These are phyloP conservation scores for Ramaria sp. DNA, from an alignment of 768 basidiomycete species.

Conservation along the genomic window DNA sequence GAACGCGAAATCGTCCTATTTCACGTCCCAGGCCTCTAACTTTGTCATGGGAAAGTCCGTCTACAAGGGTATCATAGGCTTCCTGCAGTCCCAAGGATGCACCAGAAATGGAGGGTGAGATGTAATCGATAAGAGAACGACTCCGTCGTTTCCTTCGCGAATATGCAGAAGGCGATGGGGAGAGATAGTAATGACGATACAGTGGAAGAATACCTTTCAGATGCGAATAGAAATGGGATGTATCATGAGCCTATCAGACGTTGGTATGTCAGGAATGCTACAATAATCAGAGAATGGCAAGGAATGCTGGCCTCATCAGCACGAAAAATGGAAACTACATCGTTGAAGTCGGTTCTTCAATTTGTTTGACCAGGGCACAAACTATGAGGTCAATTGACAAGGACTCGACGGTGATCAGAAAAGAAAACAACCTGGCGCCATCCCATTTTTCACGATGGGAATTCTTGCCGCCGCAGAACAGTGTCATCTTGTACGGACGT, in stretches of 20 bases:
- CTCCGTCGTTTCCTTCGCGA: conserved; percentile 33
- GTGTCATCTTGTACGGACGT: conserved; percentile 63
- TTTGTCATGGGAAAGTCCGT: conserved; percentile 36
- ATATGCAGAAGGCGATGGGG: conserved; percentile 16
- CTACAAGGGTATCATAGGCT: conserved; percentile 48
- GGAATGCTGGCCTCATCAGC: conserved; percentile 50
- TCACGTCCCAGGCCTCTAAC: conserved; percentile 50
- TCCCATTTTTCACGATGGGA: conserved; percentile 82
- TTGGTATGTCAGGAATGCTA: background rate
- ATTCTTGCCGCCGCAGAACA: conserved; percentile 75
- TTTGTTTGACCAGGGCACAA: background rate
- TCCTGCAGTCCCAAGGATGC: conserved; percentile 16
- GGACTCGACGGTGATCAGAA: background rate
- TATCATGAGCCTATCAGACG: conserved; percentile 27
- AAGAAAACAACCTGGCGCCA: conserved; percentile 49
- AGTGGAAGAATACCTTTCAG: conserved; percentile 42
- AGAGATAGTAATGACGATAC: background rate
- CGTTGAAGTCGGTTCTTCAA: conserved; percentile 52
- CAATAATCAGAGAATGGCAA: background rate
- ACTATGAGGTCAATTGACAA: background rate
- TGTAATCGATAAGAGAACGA: background rate
- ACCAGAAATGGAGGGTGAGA: conserved; percentile 22
- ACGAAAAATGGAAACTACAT: conserved; percentile 56
- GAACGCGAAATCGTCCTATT: conserved; percentile 56
- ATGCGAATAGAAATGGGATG: conserved; percentile 42